Evolutionary conservation across 1,284 basidiomycete species (phyloP).

Genomic region (Cutaneotrichosporon cavernicola): DNA sequence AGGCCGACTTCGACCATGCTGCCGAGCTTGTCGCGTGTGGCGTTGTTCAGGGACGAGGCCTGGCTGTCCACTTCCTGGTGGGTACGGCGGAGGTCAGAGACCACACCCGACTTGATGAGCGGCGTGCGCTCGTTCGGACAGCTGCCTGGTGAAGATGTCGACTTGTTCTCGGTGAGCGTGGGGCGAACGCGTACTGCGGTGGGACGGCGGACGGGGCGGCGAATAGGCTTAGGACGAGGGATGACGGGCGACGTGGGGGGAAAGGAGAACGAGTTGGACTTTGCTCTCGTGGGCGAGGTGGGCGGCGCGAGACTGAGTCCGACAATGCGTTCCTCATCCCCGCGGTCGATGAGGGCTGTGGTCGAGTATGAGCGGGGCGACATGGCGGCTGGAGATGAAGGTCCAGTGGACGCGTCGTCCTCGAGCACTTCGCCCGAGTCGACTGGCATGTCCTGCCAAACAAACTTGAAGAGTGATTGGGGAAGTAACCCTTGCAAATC

Average conservation of each 20-base stretch:
- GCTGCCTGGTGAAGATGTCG: neutral
- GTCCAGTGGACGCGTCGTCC: neutral
- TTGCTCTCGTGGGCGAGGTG: neutral
- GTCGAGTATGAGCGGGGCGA: slow-evolving; percentile 18
- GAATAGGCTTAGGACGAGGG: slow-evolving; percentile 4
- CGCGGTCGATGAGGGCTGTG: neutral
- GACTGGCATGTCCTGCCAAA: slow-evolving; percentile 4
- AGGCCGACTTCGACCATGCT: slow-evolving; percentile 42
- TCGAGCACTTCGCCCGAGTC: neutral
- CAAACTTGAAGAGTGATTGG: slow-evolving; percentile 32
- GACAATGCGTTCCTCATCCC: slow-evolving; percentile 20
- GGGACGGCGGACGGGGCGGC: slow-evolving; percentile 35
- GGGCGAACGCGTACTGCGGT: slow-evolving; percentile 39
- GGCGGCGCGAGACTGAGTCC: slow-evolving; percentile 15
- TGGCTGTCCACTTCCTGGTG: slow-evolving; percentile 22
- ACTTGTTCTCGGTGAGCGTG: neutral
- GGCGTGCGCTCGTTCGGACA: slow-evolving; percentile 39
- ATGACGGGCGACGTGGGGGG: slow-evolving; percentile 4
- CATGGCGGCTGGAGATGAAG: neutral
- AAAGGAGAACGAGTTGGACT: slow-evolving; percentile 6
- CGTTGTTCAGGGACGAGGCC: slow-evolving; percentile 10
- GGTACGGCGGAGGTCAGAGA: slow-evolving; percentile 38
- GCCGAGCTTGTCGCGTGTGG: slow-evolving; percentile 30
- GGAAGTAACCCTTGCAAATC: slow-evolving; percentile 46
- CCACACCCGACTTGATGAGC: slow-evolving; percentile 49